Evolutionary conservation across 2,329 filamentous ascomycete genomes (phyloP), one percentile per base, ranked within the genome.

Genomic region (Microascus cirrosus): DNA sequence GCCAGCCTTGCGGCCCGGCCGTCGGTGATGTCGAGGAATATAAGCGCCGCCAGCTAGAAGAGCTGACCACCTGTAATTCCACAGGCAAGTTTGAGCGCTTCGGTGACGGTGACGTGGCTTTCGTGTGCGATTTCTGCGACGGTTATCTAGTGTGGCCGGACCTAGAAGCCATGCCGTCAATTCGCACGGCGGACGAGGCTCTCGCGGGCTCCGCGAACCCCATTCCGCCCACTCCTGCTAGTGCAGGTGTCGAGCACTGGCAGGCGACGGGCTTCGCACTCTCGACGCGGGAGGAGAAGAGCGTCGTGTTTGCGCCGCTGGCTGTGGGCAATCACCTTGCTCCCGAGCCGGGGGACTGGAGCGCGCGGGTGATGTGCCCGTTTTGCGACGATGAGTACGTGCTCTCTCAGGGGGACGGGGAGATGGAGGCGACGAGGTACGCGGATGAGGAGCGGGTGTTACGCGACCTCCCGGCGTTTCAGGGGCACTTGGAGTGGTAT

Each of bases 91-190:
- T 83, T 60, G 77, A 82, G 67, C 74, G 79, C 15, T 77, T 83
- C 56, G 78, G 75, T 50, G 76, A 81, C 35, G 65, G 68, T 45
- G 80, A 83, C 60, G 73, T 82, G 54, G 80, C 77, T 8, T 84
- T 83, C 63, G 72, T 82, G 8, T 84, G 81, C 69, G 80, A 84
- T 68, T 84, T 78, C 64, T 84, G 81, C 69, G 80, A 83, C 64
- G 81, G 81, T 1, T 79, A 80, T 64, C 69, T 84, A 25, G 69
- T 84, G 24, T 84, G 81, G 81, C 74, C 79, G 59, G 78, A 84
- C 64, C 63, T 84, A 35, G 72, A 75, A 61, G 70, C 69, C 54
- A 77, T 83, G 69, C 80, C 81, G 6, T 76, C 76, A 1, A 67
- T 71, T 58, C 69, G 78, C 39, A 65, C 69, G 10, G 66, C 67